These are phyloP conservation scores for Polyporus tsugae DNA, from an alignment of 1,284 basidiomycete genomes.

Conservation along the genomic window DNA sequence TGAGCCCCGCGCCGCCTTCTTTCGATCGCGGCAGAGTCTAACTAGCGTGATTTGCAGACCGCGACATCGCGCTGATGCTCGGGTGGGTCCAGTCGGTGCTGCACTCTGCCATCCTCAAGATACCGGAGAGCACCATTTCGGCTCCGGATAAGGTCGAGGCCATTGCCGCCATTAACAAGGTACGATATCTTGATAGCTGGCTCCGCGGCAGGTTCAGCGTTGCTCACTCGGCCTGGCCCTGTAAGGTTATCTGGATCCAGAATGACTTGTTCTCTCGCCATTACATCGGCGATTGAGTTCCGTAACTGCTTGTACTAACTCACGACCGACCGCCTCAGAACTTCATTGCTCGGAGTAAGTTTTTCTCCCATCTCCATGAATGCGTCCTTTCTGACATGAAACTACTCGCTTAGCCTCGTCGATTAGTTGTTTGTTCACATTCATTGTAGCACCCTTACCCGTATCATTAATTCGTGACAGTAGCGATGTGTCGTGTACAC, in stretches of 20 bases:
- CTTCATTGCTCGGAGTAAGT: background rate
- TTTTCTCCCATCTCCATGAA: too few species aligned
- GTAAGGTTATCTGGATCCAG: conserved; percentile 55
- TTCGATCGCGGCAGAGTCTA: conserved; percentile 5
- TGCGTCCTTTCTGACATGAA: background rate
- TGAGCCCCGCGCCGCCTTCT: conserved; percentile 22
- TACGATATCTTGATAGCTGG: conserved; percentile 27
- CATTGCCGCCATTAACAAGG: conserved; percentile 53
- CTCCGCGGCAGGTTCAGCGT: background rate
- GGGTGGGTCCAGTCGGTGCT: conserved; percentile 45
- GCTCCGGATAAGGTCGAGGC: conserved; percentile 50
- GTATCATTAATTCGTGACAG: conserved; percentile 8
- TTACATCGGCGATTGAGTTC: conserved; percentile 45
- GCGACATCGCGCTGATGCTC: conserved; percentile 45
- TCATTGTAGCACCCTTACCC: background rate
- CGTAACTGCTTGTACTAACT: background rate
- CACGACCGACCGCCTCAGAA: background rate
- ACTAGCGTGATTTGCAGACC: conserved; percentile 36
- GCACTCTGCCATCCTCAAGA: conserved; percentile 42
- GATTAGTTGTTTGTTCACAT: background rate
- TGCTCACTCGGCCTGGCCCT: conserved; percentile 7
- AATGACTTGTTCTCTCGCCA: conserved; percentile 57
- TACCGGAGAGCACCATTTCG: conserved; percentile 38
- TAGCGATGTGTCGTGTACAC: conserved; percentile 4
- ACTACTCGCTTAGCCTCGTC: background rate